Conservation (phyloP, 495 filamentous ascomycete species). For the Schizothecium vesticola region DNA sequence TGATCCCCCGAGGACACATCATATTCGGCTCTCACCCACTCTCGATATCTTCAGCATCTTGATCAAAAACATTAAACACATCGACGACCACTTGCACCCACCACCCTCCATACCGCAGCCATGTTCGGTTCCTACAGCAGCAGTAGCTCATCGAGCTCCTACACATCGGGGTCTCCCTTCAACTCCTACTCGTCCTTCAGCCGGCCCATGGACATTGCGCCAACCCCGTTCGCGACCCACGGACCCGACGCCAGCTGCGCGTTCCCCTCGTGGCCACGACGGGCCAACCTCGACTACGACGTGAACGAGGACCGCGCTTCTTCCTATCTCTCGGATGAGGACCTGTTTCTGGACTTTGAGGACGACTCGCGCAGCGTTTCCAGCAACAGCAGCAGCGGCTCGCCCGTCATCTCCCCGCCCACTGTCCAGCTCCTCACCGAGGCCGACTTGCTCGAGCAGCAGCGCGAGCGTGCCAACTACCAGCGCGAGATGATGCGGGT, state of each 20-base stretch:
- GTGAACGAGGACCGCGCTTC: slow-evolving; percentile 37
- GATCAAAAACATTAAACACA: slow-evolving; percentile 7
- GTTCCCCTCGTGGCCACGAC: slow-evolving; percentile 48
- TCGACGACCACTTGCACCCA: slow-evolving; percentile 10
- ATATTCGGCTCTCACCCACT: not conserved
- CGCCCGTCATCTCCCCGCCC: slow-evolving; percentile 30
- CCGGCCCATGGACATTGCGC: slow-evolving; percentile 48
- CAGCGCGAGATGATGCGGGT: slow-evolving; percentile 42
- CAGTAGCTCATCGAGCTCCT: slow-evolving; percentile 29
- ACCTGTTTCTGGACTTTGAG: slow-evolving; percentile 39
- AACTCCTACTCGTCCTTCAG: slow-evolving; percentile 28
- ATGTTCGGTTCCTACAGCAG: slow-evolving; percentile 43
- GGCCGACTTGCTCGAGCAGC: slow-evolving; percentile 38
- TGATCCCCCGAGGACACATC: slow-evolving; percentile 2
- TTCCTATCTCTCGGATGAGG: slow-evolving; percentile 48
- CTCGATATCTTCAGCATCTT: not conserved
- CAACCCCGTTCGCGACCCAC: slow-evolving; percentile 35
- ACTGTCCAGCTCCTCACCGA: slow-evolving; percentile 25
- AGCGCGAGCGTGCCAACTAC: slow-evolving; percentile 40
- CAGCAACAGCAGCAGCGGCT: slow-evolving; percentile 40
- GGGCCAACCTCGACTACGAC: slow-evolving; percentile 38
- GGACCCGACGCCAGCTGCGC: slow-evolving; percentile 40
- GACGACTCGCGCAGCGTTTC: slow-evolving; percentile 44
- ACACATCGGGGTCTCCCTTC: slow-evolving; percentile 19
- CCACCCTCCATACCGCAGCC: slow-evolving; percentile 13